Conservation (phyloP, 176 grass and related monocot species). For the Tillandsia leiboldiana region DNA sequence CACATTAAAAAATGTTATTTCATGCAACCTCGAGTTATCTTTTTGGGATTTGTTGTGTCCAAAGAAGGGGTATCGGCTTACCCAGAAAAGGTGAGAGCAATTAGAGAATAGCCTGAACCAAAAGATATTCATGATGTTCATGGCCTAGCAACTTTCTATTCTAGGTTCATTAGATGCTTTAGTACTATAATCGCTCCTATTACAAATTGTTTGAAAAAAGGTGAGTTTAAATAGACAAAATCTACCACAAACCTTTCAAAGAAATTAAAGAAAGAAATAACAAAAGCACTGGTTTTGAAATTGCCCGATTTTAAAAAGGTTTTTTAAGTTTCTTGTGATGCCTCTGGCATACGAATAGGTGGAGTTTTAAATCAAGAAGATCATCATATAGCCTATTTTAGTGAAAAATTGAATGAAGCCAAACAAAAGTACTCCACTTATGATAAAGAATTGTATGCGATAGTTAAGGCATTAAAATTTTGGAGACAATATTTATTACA, state of each 20-base stretch:
- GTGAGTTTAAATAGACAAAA: background rate
- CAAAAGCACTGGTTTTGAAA: background rate
- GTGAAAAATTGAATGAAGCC: background rate
- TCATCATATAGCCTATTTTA: background rate
- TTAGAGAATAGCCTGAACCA: background rate
- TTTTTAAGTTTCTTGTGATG: constrained; percentile 7
- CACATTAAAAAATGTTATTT: background rate
- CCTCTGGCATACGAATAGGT: background rate
- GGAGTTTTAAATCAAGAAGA: background rate
- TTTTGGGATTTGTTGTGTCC: background rate
- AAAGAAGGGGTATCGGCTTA: background rate
- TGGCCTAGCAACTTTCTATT: background rate
- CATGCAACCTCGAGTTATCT: background rate
- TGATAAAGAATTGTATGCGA: constrained; percentile 1
- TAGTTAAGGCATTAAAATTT: background rate
- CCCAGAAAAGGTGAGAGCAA: background rate
- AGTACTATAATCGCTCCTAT: background rate
- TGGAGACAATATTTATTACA: background rate
- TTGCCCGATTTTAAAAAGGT: background rate
- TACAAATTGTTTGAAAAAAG: background rate
- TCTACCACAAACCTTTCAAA: background rate
- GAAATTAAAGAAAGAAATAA: background rate
- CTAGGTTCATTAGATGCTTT: background rate
- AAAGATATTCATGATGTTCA: background rate
- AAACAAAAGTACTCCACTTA: background rate